Base-by-base conservation (phyloP, 495 filamentous ascomycete genomes). In the Daldinia bambusicola region DNA sequence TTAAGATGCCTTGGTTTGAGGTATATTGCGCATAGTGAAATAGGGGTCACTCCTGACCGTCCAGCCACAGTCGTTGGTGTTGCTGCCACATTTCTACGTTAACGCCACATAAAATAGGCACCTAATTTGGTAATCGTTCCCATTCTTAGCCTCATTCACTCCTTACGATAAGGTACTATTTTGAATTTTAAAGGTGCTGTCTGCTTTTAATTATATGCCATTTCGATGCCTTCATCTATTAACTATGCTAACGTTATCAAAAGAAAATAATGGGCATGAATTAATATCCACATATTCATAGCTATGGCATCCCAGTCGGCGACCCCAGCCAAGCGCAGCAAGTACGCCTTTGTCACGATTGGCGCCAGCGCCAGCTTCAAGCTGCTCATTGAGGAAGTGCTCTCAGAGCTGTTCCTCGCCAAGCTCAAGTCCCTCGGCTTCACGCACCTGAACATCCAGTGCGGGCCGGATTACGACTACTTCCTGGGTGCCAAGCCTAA, bases 291-390 rank as follows among this genome's bases (percentile, higher is more conserved):
- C 26, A 26, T 26, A 26, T 10, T 13, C 26, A n/a, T 13, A 55
- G 26, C 51, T 6, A 20, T 40, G n/a, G 2, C 43, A 20, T 22
- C 37, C 37, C 37, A 40, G 34, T 6, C 9, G 0, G 34, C 26
- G 9, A 1, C 34, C 34, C 34, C 1, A 1, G 34, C 34, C 26
- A 26, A 3, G 26, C 26, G 26, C 26, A 26, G 1, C 43, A 73
- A 36, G 30, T 59, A 60, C 43, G 66, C 61, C 76, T 91, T 98
- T 62, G 91, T 98, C 30, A 98, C 95, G 0, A 89, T 96, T 34
- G 95, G 95, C 52, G 96, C 95, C 2, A 99, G 95, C 0, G 94
- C 94, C 2, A 84, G 89, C 16, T 99, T 99, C 78, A 81, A 86
- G 53, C 76, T 82, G 10, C 87, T 99, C 8, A 80, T 97, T 48